Evolutionary conservation across 1,284 basidiomycete species (phyloP), one percentile per base, ranked within the genome.

Genomic region (Ustilago hordei): DNA sequence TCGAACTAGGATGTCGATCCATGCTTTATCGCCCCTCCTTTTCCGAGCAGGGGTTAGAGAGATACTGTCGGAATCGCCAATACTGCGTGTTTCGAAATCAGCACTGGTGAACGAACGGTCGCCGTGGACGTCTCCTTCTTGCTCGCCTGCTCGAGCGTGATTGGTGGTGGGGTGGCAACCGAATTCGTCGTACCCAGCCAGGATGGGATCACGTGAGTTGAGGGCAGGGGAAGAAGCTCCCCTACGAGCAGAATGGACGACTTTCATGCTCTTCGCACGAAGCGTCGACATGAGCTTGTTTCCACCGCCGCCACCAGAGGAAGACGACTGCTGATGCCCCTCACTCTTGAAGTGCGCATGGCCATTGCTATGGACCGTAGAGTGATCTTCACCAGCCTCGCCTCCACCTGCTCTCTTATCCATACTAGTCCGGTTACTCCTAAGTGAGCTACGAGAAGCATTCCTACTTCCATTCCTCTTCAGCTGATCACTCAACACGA

Each of bases 1-100:
- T 50, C 69, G 69, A 41, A 81, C 54, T 60, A 80, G 19, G 45
- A 83, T 71, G 56, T 83, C 82, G 45, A 83, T 60, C 82, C 82
- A 83, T 2, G 74, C 63, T 45, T 82, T 81, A n/a, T 72, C 61
- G 5, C 38, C 7, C 0, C 69, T 75, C 38, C 64, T 62, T 23
- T 55, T 19, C 31, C 39, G 53, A n/a, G 38, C 54, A 36, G 43
- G 17, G 43, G 19, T 45, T 17, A 19, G 43, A 19, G 59, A 38
- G 38, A 60, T 19, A 45, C 65, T 66, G 11, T 12, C 57, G 23
- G 72, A 75, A 5, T 54, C 65, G 19, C 55, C 65, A 4, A 83
- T 55, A 34, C 77, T 81, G 35, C 73, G 62, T 39, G 80, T 81
- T 60, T 83, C 80, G 38, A 74, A 82, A 53, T 83, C 81, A 6